These are phyloP conservation scores for Ustilago trichophora DNA, from an alignment of 1,284 basidiomycete genomes.

Conservation along the genomic window DNA sequence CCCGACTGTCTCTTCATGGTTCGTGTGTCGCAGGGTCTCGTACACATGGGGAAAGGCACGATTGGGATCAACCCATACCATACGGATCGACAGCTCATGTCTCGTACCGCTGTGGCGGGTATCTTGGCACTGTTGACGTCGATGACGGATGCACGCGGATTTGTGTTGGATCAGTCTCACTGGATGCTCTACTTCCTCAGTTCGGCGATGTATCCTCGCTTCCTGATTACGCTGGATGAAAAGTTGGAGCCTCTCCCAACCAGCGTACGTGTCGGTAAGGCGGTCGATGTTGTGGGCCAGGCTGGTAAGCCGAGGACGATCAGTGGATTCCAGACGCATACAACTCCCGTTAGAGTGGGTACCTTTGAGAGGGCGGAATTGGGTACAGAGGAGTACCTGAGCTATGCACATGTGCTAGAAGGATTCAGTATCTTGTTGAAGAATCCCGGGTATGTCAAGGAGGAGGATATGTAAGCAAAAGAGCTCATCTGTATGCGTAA, in stretches of 20 bases:
- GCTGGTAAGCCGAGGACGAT: constrained; percentile 68
- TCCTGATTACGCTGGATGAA: constrained; percentile 94
- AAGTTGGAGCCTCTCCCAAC: constrained; percentile 77
- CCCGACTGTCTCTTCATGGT: constrained; percentile 97
- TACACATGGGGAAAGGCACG: constrained; percentile 99
- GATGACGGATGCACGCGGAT: constrained; percentile 91
- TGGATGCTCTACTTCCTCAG: constrained; percentile 99
- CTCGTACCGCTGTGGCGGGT: constrained; percentile 87
- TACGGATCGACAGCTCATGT: constrained; percentile 89
- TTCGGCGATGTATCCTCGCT: constrained; percentile 96
- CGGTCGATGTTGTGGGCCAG: constrained; percentile 65
- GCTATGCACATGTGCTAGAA: constrained; percentile 74
- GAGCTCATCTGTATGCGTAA: no score
- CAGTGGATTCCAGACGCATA: constrained; percentile 77
- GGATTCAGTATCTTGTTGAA: constrained; percentile 66
- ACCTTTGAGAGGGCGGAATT: constrained; percentile 93
- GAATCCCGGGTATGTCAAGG: constrained; percentile 68
- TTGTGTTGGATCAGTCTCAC: constrained; percentile 93
- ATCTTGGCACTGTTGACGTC: constrained; percentile 85
- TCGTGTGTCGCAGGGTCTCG: constrained; percentile 91
- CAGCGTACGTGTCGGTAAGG: constrained; percentile 93
- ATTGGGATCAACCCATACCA: constrained; percentile 99
- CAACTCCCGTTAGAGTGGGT: constrained; percentile 91
- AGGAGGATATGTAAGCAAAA: constrained; percentile 45
- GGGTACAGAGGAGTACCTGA: constrained; percentile 95